Evolutionary conservation across 352 stramenopile genomes (phyloP).

Genomic region (Globisporangium cylindrosporum): DNA sequence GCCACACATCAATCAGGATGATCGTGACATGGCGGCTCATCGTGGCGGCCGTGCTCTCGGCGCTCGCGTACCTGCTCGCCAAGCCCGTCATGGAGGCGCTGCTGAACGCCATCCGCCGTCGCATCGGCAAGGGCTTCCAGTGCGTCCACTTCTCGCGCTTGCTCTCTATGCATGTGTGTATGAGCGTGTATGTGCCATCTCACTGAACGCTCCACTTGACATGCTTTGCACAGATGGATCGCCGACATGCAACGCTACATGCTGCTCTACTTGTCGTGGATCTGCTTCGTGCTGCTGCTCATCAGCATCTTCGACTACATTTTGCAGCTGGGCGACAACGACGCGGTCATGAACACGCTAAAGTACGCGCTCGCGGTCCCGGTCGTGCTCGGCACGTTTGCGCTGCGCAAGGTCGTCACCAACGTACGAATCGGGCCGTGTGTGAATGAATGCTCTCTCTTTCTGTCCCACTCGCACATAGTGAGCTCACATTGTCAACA

Average conservation of each 20-base stretch:
- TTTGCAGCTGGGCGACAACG: conserved; percentile 47
- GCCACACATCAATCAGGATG: conserved; percentile 17
- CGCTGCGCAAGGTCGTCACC: conserved; percentile 69
- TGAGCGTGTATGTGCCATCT: background rate
- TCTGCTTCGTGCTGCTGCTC: conserved; percentile 47
- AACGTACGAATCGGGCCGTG: conserved; percentile 38
- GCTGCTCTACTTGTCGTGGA: conserved; percentile 74
- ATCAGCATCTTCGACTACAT: conserved; percentile 52
- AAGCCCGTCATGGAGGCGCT: conserved; percentile 48
- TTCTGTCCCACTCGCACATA: background rate
- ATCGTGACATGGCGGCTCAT: conserved; percentile 56
- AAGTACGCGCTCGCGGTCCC: conserved; percentile 59
- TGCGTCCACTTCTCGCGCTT: conserved; percentile 14
- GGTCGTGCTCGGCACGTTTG: conserved; percentile 70
- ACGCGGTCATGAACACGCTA: conserved; percentile 48
- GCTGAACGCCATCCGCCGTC: conserved; percentile 44
- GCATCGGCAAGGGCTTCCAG: conserved; percentile 63
- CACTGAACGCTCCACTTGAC: background rate
- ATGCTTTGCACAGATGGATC: conserved; percentile 46
- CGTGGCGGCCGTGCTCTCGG: conserved; percentile 35
- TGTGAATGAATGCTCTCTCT: background rate
- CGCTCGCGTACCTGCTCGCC: conserved; percentile 55
- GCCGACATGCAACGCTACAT: conserved; percentile 77
- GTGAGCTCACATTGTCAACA: conserved; percentile 4
- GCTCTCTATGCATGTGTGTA: background rate